These are phyloP conservation scores for Galerina marginata DNA, from an alignment of 768 basidiomycete species.

Conservation along the genomic window DNA sequence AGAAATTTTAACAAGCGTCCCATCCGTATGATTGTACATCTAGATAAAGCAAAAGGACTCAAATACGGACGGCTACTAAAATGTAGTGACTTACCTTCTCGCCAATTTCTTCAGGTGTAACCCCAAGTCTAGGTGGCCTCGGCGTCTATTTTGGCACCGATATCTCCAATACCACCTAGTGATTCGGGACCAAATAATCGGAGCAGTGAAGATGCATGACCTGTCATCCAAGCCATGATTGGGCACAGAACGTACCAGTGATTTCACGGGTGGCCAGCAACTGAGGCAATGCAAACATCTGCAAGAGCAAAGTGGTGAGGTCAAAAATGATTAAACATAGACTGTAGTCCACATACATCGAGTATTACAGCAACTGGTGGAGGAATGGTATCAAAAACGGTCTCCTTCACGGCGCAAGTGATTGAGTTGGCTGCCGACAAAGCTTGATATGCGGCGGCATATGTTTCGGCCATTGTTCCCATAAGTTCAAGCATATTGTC, in stretches of 20 bases:
- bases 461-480: constrained; percentile 8
- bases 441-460: constrained; percentile 4
- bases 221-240: constrained; percentile 7
- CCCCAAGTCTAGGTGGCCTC: constrained; percentile 7
- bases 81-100: constrained; percentile 8
- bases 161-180: constrained; percentile 13
- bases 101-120: constrained; percentile 4
- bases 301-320: not conserved
- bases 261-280: constrained; percentile 8
- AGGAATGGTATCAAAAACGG: constrained; percentile 12
- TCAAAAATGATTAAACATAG: not conserved
- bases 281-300: constrained; percentile 14
- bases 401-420: constrained; percentile 9
- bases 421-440: constrained; percentile 3
- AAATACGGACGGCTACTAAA: not conserved
- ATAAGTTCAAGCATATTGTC: not conserved
- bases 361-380: constrained; percentile 14
- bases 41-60: not conserved
- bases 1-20: constrained; percentile 9
- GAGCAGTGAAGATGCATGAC: constrained; percentile 4
- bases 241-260: constrained; percentile 14
- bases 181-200: constrained; percentile 12
- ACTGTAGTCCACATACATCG: constrained; percentile 6
- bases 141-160: constrained; percentile 8
- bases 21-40: constrained; percentile 9